Evolutionary conservation across 1,139 yeast genomes (phyloP), one percentile per base, ranked within the genome.

Genomic region (Insectozyma bohioensis): DNA sequence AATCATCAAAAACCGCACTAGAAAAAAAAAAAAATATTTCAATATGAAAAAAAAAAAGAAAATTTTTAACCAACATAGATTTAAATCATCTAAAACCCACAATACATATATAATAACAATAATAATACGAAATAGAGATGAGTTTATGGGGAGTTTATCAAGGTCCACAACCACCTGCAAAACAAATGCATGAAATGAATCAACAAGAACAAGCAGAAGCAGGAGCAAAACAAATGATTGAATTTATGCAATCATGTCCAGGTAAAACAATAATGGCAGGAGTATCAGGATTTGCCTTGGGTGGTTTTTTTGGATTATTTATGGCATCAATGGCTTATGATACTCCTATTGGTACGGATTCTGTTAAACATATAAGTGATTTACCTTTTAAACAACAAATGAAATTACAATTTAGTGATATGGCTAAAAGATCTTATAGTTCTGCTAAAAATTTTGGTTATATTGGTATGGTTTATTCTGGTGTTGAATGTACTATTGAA

Each of bases 371-470:
- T 44, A 76, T 87, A 31, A 75, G 90, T 13, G 95, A 90, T 41
- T 67, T 92, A 41, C 97, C 98, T 3, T 80, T 92, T 56, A 83
- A 78, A 54, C 95, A 90, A 61, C 98, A 92, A 56, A 82, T 94
- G 83, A 87, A 85, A 52, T 59, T 87, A 28, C 97, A 90, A 61
- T 86, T 90, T 53, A 62, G 81, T 12, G 98, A 92, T 56, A 90
- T 92, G 96, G 95, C 94, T 20, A 76, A 70, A 47, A 73, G 97
- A 54, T 78, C 97, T 6, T 85, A 76, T 65, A 71, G 84, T 2
- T 80, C 92, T 50, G 98, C 98, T 2, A 88, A 86, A 56, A 92
- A 87, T 59, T 92, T 92, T 54, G 98, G 97, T 16, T 86, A 82
- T 52, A 86, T 92, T 48, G 98, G 98, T 49, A 75, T 86, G 71